A percentile compares a stretch with the other conserved stretches of the same genome.
phyloP scores from a whole-genome alignment of 371 early-diverging fungal species.

The Syncephalastrum racemosum region DNA sequence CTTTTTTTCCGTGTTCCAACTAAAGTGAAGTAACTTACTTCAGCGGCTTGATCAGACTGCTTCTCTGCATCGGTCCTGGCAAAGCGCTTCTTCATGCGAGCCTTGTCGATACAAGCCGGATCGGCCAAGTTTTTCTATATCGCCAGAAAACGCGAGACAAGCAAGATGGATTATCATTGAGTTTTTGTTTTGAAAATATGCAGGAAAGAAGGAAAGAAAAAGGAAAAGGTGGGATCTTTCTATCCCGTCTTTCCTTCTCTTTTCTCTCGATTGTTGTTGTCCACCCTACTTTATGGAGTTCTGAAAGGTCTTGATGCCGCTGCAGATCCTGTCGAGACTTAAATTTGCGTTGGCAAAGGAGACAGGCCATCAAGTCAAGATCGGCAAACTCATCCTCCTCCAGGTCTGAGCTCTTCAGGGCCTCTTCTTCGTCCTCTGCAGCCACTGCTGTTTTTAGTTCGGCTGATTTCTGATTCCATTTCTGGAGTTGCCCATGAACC shows the following conservation, averaged over 20 bases:
- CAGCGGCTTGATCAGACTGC: slow-evolving; percentile 22
- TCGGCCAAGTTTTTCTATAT: slow-evolving; percentile 39
- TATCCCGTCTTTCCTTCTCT: not conserved
- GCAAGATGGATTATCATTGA: not conserved
- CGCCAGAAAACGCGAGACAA: not conserved
- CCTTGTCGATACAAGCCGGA: slow-evolving; percentile 32
- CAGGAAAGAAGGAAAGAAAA: not conserved
- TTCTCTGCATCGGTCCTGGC: slow-evolving; percentile 22
- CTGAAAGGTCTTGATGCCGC: slow-evolving; percentile 63
- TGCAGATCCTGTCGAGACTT: slow-evolving; percentile 55
- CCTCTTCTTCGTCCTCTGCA: slow-evolving; percentile 1
- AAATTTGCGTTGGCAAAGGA: slow-evolving; percentile 71
- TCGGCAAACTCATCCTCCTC: slow-evolving; percentile 44
- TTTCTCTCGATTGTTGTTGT: not conserved
- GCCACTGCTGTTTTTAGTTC: slow-evolving; percentile 30
- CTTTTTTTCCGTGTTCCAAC: too few relatives aligned
- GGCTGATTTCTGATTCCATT: slow-evolving; percentile 50
- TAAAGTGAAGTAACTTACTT: slow-evolving; percentile 20
- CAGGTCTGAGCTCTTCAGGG: slow-evolving; percentile 15
- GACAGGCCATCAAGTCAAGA: slow-evolving; percentile 51
- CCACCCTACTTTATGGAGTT: slow-evolving; percentile 62
- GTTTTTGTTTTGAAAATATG: slow-evolving; percentile 4
- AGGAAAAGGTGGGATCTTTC: not conserved
- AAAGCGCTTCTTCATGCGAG: slow-evolving; percentile 25
- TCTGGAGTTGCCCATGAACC: slow-evolving; percentile 56